Evolutionary conservation across 192 early-diverging fungal species (phyloP), one percentile per base, ranked within the genome.

Genomic region (Radiomyces spectabilis): DNA sequence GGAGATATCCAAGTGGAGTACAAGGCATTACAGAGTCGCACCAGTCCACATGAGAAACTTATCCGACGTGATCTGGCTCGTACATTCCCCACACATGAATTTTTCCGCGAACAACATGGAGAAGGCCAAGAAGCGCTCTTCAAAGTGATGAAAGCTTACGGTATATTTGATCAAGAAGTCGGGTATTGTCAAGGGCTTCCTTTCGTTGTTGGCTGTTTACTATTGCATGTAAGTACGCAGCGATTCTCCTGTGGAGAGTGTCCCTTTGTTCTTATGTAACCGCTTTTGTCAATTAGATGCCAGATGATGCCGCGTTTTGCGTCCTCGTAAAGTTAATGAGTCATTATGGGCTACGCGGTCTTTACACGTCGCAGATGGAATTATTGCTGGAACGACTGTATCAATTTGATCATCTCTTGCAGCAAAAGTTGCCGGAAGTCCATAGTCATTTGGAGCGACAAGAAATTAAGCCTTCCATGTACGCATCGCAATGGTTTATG

Each of bases 401-500:
- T 74, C 94, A 97, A 64, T 91, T 95, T 67, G 95, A 97, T 68
- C 73, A 86, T 21, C 71, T 98, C 12, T 63, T 97, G 34, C 75
- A 81, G 31, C 91, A 95, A 40, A 67, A 74, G 51, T 66, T 97
- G 51, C 97, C 97, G 0, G 65, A 79, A 19, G 64, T 97, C 18
- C 68, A 76, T 43, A 72, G 77, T 19, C 97, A 99, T 61, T 75
- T 99, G 22, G 72, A 84, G 5, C 59, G 70, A 46, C 86, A 91
- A 64, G 93, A 90, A 45, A 78, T 99, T 18, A 72, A 78, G 51
- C 79, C 91, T 13, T 88, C 80, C 55, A 95, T 96, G 93, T 99
- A 94, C 51, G 95, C 94, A 7, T 88, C 91, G 33, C 97, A 94
- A 61, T 99, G 97, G 96, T 92, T 97, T 72, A 91, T 97, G 86